Conservation (phyloP, 2,329 filamentous ascomycete genomes). For the Xylaria sp. region DNA sequence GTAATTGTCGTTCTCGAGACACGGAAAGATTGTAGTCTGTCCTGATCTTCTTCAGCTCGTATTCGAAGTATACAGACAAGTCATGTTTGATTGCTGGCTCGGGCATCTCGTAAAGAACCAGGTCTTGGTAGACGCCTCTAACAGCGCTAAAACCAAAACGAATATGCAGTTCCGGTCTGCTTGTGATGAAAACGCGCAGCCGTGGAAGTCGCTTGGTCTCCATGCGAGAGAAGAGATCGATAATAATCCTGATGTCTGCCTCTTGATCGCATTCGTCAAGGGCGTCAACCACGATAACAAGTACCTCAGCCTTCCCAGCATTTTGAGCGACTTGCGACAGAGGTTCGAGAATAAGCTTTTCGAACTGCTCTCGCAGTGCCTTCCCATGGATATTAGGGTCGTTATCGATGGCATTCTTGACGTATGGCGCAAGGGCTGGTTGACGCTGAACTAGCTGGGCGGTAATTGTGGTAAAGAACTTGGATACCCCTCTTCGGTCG, state of each 20-base stretch:
- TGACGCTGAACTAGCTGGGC: constrained; percentile 35
- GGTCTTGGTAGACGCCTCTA: constrained; percentile 31
- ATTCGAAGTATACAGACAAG: constrained; percentile 48
- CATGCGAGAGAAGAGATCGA: constrained; percentile 32
- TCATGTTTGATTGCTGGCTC: constrained; percentile 39
- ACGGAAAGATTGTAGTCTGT: no score
- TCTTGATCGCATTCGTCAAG: constrained; percentile 41
- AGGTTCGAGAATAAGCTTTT: constrained; percentile 43
- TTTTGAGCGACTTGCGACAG: constrained; percentile 19
- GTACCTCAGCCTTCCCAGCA: not conserved
- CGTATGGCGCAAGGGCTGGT: constrained; percentile 31
- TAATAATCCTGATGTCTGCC: constrained; percentile 35
- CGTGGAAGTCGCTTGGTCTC: constrained; percentile 13
- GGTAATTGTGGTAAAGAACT: constrained; percentile 46
- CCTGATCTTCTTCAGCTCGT: constrained; percentile 44
- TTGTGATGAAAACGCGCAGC: constrained; percentile 45
- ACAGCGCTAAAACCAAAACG: constrained; percentile 40
- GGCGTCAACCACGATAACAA: constrained; percentile 40
- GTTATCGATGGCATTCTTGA: constrained; percentile 37
- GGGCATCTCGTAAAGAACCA: constrained; percentile 43
- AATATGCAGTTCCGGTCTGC: constrained; percentile 44
- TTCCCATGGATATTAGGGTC: constrained; percentile 37
- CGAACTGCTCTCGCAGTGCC: constrained; percentile 42
- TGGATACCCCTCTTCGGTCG: constrained; percentile 40
- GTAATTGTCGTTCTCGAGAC: constrained; percentile 6